Base-by-base conservation (phyloP, 768 basidiomycete species). In the Cyathus striatus region DNA sequence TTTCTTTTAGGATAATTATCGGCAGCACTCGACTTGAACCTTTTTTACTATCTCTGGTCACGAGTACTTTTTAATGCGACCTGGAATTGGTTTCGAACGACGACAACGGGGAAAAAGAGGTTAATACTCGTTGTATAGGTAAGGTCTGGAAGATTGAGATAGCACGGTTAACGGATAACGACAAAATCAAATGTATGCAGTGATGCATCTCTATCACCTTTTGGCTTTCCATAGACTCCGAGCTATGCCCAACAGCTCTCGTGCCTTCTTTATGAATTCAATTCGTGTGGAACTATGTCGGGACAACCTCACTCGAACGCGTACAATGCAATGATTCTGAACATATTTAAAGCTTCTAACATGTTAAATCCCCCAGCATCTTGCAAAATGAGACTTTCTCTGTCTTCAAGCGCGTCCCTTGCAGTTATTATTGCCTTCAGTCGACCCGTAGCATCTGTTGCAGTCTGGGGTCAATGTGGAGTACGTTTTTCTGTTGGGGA, bases 401-500 rank as follows among this genome's bases (percentile, higher is more conserved):
- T 67, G 44, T 49, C 60, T 16, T 53, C 44, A 14, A 40, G 67
- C 35, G 55, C 64, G 14, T 55, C 63, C 41, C 44, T 70, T 38
- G 61, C 66, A 16, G 42, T 65, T 32, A 44, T 67, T 13, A 46
- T 55, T n/a, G 51, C 57, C 23, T 55, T 62, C 23, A 53, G 53
- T 40, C 51, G 52, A 16, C 56, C 59, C 6, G 64, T 54, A 14
- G n/a, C 43, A 9, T 43, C 42, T 5, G 68, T 72, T 30, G 49
- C 70, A 23, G 66, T 72, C 44, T 79, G 62, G 56, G 75, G 75
- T 4, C 76, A 79, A 56, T 79, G 76, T 56, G 76, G 74, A 25
- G 70, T 70, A 54, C n/a, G 62, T 51, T 27, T 25, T 18, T n/a
- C 49, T 52, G 16, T 12, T 16, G 12, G 12, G 30, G 16, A 12